Evolutionary conservation across 371 early-diverging fungal genomes (phyloP), one percentile per base, ranked within the genome.

Genomic region (Thermomucor indicae-seudaticae): DNA sequence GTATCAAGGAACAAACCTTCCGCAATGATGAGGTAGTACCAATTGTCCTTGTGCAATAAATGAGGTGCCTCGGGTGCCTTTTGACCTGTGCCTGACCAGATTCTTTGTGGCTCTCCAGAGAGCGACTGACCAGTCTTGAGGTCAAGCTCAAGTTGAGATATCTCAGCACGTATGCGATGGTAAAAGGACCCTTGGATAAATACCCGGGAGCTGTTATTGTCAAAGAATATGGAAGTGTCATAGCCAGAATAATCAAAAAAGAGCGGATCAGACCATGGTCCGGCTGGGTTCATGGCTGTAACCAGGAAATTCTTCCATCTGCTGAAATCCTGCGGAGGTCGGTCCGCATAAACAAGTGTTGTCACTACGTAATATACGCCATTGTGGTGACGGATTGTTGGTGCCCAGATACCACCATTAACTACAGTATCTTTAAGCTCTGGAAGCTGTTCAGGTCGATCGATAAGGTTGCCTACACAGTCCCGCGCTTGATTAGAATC

Each of bases 341-440:
- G 37, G 16, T 49, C 43, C 3, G 28, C 34, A 17, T 43, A 43
- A 8, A 60, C 61, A 10, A 49, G 42, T 14, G 50, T 52, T n/a
- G 48, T 46, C 30, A 43, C 29, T 16, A 51, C 19, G 30, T 60
- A 60, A 27, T 47, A 60, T 11, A 27, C 42, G 2, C 61, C 61
- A 12, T 60, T 43, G 40, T 60, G 57, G 19, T 60, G 39, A 0
- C 61, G 56, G 17, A 60, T 48, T 0, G 61, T 60, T 7, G 61
- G 61, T 42, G 61, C 61, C 61, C 61, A 60, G n/a, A 60, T 23
- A 5, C 61, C 61, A 19, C 57, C 61, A 39, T 57, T 48, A 12
- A 55, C 34, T 16, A 55, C 32, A 0, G 57, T 45, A 31, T 44
- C 30, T 12, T 46, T 37, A 1, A 56, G 40, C 7, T 39, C 57